Conservation (phyloP, 345 rosid species). For the Mangifera indica region DNA sequence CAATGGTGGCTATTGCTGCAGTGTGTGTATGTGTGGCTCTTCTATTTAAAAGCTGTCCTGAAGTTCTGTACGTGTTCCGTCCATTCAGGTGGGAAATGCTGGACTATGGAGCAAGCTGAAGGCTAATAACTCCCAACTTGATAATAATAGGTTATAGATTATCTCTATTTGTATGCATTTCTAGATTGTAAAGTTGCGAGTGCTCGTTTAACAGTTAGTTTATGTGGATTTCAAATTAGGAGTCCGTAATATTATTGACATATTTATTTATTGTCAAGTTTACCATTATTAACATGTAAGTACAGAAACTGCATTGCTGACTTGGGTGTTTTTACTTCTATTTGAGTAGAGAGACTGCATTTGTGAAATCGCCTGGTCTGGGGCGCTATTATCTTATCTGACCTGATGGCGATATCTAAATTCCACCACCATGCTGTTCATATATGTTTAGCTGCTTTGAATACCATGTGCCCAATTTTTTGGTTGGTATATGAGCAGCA, state of each 20-base stretch:
- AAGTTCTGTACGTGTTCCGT: slow-evolving; percentile 79
- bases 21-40: slow-evolving; percentile 98
- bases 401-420: too few species aligned
- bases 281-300: background rate
- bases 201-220: slow-evolving; percentile 29
- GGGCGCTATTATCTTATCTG: too few species aligned
- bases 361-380: background rate
- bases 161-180: slow-evolving; percentile 26
- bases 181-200: slow-evolving; percentile 41
- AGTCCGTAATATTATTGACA: slow-evolving; percentile 24
- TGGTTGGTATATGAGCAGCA: too few species aligned
- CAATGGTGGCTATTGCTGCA: slow-evolving; percentile 95
- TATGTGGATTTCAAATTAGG: slow-evolving; percentile 24
- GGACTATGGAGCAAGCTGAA: slow-evolving; percentile 77
- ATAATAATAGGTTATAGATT: slow-evolving; percentile 21
- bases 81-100: slow-evolving; percentile 98
- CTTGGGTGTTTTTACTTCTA: background rate
- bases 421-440: too few species aligned
- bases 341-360: background rate
- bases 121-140: slow-evolving; percentile 21
- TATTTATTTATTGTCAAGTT: slow-evolving; percentile 19
- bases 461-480: too few species aligned
- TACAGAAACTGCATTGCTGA: too few species aligned
- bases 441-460: too few species aligned
- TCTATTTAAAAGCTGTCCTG: slow-evolving; percentile 92